phyloP scores from a whole-genome alignment of 176 grass and related monocot species.

The Luzula sylvatica region DNA sequence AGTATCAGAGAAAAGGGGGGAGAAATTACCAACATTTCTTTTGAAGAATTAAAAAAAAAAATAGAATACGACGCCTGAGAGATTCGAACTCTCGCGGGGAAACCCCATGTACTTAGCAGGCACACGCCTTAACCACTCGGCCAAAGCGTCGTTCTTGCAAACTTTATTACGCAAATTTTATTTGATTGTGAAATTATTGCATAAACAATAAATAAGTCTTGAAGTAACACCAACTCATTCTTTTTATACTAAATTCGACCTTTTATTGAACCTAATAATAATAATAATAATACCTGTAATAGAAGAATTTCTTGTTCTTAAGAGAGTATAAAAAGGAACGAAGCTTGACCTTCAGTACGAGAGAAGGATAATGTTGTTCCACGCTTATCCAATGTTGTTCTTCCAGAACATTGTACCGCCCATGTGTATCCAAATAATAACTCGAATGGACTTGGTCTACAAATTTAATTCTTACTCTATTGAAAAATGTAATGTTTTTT shows the following conservation, averaged over 20 bases:
- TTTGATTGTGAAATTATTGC: not conserved
- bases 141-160: slow-evolving; percentile 89
- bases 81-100: slow-evolving; percentile 99
- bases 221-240: not conserved
- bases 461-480: too few species aligned
- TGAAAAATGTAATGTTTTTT: too few species aligned
- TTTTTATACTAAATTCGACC: not conserved
- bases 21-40: not conserved
- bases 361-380: not conserved
- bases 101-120: slow-evolving; percentile 99
- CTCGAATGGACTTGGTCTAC: too few species aligned
- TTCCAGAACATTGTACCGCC: not conserved
- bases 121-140: slow-evolving; percentile 99
- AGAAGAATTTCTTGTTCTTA: not conserved
- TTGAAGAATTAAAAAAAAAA: too few species aligned
- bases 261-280: not conserved
- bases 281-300: not conserved
- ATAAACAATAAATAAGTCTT: not conserved
- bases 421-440: too few species aligned
- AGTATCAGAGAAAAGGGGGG: not conserved
- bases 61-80: slow-evolving; percentile 99
- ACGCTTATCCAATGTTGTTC: not conserved
- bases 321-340: not conserved
- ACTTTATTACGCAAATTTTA: too few species aligned
- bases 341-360: not conserved